A percentile compares a stretch with the other conserved stretches of the same genome.
phyloP scores from a whole-genome alignment of 2,329 filamentous ascomycete species.

The Colletotrichum lupini region DNA sequence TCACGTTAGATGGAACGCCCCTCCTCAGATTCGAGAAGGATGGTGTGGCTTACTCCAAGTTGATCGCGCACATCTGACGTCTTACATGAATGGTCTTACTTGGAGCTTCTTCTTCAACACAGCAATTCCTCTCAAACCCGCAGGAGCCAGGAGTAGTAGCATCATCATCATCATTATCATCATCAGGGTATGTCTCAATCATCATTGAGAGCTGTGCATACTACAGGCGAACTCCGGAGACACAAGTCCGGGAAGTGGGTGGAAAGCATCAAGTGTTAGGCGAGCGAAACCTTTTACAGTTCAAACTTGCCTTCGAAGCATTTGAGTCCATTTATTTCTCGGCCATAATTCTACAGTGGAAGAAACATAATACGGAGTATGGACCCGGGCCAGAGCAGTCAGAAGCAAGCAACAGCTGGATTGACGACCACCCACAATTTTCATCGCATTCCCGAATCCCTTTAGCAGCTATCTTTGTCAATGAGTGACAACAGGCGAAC shows the following conservation, averaged over 20 bases:
- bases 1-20: neutral
- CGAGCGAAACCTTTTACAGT: neutral
- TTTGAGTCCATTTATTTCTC: neutral
- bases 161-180: neutral
- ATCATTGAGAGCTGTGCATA: neutral
- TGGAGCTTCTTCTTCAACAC: neutral
- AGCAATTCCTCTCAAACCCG: too few relatives aligned
- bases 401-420: neutral
- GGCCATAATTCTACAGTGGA: neutral
- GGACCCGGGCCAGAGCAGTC: neutral
- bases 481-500: constrained; percentile 12
- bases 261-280: neutral
- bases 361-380: neutral
- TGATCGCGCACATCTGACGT: neutral
- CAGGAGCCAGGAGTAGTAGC: too few relatives aligned
- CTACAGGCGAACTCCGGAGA: neutral
- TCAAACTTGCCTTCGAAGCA: neutral
- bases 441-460: neutral
- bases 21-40: neutral
- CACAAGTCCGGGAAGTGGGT: neutral
- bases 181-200: neutral
- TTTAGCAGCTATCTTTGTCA: neutral
- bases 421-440: neutral
- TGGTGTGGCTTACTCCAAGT: neutral
- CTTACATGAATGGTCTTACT: neutral